Base-by-base conservation (phyloP, 129 eudicot genomes). In the Pseudognaphalium luteoalbum region DNA sequence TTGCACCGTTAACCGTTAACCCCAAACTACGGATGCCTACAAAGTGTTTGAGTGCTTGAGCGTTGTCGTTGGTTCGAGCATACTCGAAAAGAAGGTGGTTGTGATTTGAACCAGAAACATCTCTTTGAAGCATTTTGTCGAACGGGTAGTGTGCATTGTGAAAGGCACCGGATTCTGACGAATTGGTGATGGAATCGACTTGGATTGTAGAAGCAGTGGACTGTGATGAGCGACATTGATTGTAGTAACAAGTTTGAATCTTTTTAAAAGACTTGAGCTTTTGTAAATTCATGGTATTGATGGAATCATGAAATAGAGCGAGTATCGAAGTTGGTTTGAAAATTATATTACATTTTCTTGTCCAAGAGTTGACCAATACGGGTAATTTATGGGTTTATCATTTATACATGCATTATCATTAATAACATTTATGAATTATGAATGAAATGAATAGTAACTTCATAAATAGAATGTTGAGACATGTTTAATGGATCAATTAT, bases 81-180 rank as follows among this genome's bases (percentile, higher is more conserved):
- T 84, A 85, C 85, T 83, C 83, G 70, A 89, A 91, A 39, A 94
- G 93, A 76, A 86, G n/a, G 78, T 78, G 85, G 77, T 94, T 91
- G 72, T 81, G 85, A 50, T 68, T 65, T 32, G 87, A 80, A 73
- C 42, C 20, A 21, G 85, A 80, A 44, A 60, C 22, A 20, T 76
- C 81, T 81, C 77, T 75, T 0, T 84, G 83, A 44, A 83, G 86
- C 71, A 78, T 76, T 89, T 71, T 83, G 71, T 87, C 97, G 74
- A 94, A 80, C 96, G 73, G 34, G 35, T 89, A 69, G 86, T 71
- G 68, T 54, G 96, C 93, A 37, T 42, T 21, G 7, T 15, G 58
- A 34, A 34, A 57, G 32, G 17, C 37, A n/a, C 34, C 41, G 4
- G 50, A 52, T 34, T 68, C 66, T 5, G 29, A 41, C 71, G 15